Evolutionary conservation across 2,329 filamentous ascomycete genomes (phyloP), one percentile per base, ranked within the genome.

Genomic region (Akanthomyces muscarius): DNA sequence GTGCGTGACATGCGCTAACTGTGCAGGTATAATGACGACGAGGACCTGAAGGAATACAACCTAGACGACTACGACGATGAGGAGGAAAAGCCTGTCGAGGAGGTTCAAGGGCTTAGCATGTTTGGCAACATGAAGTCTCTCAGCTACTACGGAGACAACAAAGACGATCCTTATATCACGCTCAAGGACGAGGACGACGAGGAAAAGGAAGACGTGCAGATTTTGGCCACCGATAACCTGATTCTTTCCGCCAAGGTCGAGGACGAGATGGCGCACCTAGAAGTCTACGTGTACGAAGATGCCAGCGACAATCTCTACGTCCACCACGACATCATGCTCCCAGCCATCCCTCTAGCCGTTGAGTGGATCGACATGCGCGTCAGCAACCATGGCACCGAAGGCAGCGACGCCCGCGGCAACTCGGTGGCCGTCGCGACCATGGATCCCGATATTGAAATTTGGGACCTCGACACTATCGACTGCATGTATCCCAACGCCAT

Each of bases 251-350:
- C 92, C 67, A 94, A 97, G 78, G 89, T 98, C 58, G 95, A 99
- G 77, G 95, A 99, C 70, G 95, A 99, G 74, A 88, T 99, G 65
- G 94, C 95, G 21, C 94, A 98, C 76, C 82, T 99, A 30, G 95
- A 99, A 75, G 90, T 98, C 23, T 97, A 98, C 72, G 92, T 99
- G 33, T 99, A 98, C 77, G 95, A 99, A 76, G 95, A 98, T 70
- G 87, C 87, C 66, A 90, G 89, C 51, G 95, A 98, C 77, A 99
- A 99, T 74, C 88, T 99, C 65, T 99, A 99, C 75, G 94, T 99
- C 28, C 95, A 99, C 79, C 95, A 99, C 83, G 95, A 99, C 76
- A 96, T 99, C 70, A 98, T 99, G 94, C 85, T 99, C 62, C 95
- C 95, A 38, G 94, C 94, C 28, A 97, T 99, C 72, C 95, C 95